Evolutionary conservation across 495 filamentous ascomycete genomes (phyloP).

Genomic region (Usnea hakonensis): DNA sequence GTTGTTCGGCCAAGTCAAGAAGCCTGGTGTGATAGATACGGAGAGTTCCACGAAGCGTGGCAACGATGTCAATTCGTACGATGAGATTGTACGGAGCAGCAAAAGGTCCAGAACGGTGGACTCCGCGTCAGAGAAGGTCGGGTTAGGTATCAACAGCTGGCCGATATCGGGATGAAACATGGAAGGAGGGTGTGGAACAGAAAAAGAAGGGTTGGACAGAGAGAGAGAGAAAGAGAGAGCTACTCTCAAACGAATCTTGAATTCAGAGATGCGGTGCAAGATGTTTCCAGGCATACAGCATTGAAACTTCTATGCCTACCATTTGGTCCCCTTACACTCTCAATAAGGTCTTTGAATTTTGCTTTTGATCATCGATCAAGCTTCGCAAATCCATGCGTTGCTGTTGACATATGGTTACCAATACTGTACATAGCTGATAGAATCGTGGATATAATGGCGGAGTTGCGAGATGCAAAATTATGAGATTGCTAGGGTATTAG

Average conservation of each 20-base stretch:
- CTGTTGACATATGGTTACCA: neutral
- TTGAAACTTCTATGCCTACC: neutral
- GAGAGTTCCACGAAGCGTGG: slow-evolving; percentile 49
- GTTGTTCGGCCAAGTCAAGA: slow-evolving; percentile 60
- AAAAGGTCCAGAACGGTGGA: slow-evolving; percentile 54
- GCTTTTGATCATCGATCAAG: neutral
- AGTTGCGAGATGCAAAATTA: neutral
- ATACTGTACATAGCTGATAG: neutral
- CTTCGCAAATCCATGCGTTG: neutral
- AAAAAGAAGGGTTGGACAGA: too few species aligned
- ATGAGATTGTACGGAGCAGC: slow-evolving; percentile 37
- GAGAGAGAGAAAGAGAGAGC: too few species aligned
- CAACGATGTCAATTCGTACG: slow-evolving; percentile 39
- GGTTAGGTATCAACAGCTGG: slow-evolving; percentile 54
- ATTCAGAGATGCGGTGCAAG: too few species aligned
- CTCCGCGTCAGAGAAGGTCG: slow-evolving; percentile 40
- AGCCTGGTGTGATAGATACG: slow-evolving; percentile 41
- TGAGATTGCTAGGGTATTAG: neutral
- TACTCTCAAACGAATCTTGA: too few species aligned
- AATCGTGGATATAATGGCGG: neutral
- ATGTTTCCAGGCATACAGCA: neutral
- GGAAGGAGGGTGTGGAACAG: too few species aligned
- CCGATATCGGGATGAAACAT: slow-evolving; percentile 12
- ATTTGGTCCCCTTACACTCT: neutral
- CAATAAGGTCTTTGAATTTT: neutral